Base-by-base conservation (phyloP, 768 basidiomycete species). In the Grammothele lineata region DNA sequence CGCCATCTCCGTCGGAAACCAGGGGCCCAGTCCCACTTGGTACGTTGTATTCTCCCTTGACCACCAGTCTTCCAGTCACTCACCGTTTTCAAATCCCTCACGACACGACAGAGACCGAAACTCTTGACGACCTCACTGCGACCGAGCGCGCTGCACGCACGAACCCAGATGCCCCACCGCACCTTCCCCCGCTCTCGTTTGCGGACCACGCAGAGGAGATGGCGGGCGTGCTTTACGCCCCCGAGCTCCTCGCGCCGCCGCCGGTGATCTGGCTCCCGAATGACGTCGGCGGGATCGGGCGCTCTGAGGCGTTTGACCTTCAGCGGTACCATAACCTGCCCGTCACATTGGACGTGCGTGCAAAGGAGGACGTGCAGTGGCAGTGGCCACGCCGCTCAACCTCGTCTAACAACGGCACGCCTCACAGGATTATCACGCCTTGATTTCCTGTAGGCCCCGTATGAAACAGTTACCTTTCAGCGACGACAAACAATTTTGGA, bases 191-290 rank as follows among this genome's bases (percentile, higher is more conserved):
- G 9, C 62, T 87, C 21, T 70, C 84, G 5, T 87, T 89, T 57
- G 73, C 78, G 1, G 85, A 87, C 62, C 85, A 87, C 54, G 82
- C 84, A 12, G 82, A 85, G 57, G 83, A 87, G 56, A 83, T 86
- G 77, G 76, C 78, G 5, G 81, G 82, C 14, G 80, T 91, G 45
- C 67, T 92, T 32, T 92, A 91, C 59, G 86, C 89, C 4, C 86
- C 88, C 1, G 88, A 88, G 62, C 72, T 91, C 33, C 75, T 87
- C 52, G 85, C 86, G 11, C 86, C 87, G 15, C 69, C 76, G 17
- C 88, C 87, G 1, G 80, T 85, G 49, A 86, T 92, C 41, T 91
- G 89, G 89, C 71, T 91, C n/a, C 86, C 86, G 1, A 83, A 86
- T 62, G 88, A 90, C 61, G 73, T 74, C 10, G 80, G 82, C 14